Evolutionary conservation across 2,329 filamentous ascomycete species (phyloP).

Genomic region (Monilinia aucupariae): DNA sequence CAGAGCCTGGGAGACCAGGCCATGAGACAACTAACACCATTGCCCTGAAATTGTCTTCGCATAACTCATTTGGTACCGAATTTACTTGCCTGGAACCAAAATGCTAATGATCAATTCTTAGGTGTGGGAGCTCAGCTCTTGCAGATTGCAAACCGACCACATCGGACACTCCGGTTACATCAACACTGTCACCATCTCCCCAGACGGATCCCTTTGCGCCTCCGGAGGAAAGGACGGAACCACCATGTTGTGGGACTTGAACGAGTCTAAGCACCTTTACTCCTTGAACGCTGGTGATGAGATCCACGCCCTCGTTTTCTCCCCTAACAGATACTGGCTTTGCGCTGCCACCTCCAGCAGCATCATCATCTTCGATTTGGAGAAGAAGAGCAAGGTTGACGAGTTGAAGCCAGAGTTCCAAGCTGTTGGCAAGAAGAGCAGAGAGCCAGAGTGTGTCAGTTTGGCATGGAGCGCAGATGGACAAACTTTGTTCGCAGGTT

Average conservation of each 20-base stretch:
- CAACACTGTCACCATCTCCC: constrained; percentile 99
- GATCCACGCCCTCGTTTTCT: constrained; percentile 99
- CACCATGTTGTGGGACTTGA: constrained; percentile 99
- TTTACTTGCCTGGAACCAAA: constrained; percentile 2
- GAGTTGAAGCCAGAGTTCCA: constrained; percentile 99
- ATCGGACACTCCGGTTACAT: constrained; percentile 99
- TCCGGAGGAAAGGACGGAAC: constrained; percentile 99
- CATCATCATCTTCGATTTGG: constrained; percentile 99
- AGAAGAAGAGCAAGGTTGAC: constrained; percentile 99
- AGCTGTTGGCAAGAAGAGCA: constrained; percentile 96
- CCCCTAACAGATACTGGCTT: constrained; percentile 99
- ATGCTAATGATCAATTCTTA: constrained; percentile 39
- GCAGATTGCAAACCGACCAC: constrained; percentile 99
- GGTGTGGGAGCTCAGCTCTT: constrained; percentile 99
- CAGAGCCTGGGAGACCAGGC: constrained; percentile 79
- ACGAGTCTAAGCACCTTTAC: constrained; percentile 99
- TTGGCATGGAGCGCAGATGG: constrained; percentile 97
- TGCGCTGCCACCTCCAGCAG: constrained; percentile 94
- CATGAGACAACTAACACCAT: constrained; percentile 97
- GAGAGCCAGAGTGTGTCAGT: constrained; percentile 95
- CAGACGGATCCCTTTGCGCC: constrained; percentile 96
- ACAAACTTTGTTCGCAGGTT: constrained; percentile 98
- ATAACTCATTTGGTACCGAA: constrained; percentile 20
- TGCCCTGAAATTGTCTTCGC: constrained; percentile 60
- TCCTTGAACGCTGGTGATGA: constrained; percentile 98